Percentiles rank a stretch among this genome's conserved stretches.
phyloP scores from a whole-genome alignment of 2,329 filamentous ascomycete genomes.

The Neurospora crassa region DNA sequence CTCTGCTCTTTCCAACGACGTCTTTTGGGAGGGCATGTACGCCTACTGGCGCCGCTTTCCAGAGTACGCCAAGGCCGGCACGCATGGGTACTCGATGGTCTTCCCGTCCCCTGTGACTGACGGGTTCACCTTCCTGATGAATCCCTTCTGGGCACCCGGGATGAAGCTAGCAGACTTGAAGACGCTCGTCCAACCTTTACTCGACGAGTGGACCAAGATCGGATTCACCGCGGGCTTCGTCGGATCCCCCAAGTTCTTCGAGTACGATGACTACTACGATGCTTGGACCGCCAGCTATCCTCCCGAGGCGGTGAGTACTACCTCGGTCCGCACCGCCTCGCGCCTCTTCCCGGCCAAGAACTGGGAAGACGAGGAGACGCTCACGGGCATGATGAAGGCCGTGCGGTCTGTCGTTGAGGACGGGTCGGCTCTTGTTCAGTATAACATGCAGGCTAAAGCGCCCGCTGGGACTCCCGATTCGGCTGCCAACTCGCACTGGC shows the following conservation, averaged over 20 bases:
- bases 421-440: conserved; percentile 31
- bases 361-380: conserved; percentile 19
- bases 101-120: conserved; percentile 6
- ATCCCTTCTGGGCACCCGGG: conserved; percentile 19
- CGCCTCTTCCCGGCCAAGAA: conserved; percentile 12
- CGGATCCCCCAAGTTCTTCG: conserved; percentile 11
- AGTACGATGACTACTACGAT: conserved; percentile 16
- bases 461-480: conserved; percentile 25
- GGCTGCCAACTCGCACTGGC: conserved; percentile 40
- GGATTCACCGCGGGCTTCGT: conserved; percentile 13
- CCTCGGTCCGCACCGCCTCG: conserved; percentile 15
- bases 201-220: conserved; percentile 16
- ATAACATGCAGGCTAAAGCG: conserved; percentile 26
- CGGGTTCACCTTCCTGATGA: conserved; percentile 19
- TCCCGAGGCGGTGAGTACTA: conserved; percentile 29
- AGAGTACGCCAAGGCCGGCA: conserved; percentile 19
- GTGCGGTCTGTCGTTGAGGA: conserved; percentile 29
- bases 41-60: conserved; percentile 22
- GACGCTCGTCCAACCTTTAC: conserved; percentile 15
- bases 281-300: conserved; percentile 24
- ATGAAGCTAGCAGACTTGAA: conserved; percentile 14
- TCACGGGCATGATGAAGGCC: conserved; percentile 22
- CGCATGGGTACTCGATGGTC: conserved; percentile 24
- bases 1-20: conserved; percentile 35
- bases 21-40: conserved; percentile 23